Base-by-base conservation (phyloP, 345 rosid genomes). In the Lepidium didymum region DNA sequence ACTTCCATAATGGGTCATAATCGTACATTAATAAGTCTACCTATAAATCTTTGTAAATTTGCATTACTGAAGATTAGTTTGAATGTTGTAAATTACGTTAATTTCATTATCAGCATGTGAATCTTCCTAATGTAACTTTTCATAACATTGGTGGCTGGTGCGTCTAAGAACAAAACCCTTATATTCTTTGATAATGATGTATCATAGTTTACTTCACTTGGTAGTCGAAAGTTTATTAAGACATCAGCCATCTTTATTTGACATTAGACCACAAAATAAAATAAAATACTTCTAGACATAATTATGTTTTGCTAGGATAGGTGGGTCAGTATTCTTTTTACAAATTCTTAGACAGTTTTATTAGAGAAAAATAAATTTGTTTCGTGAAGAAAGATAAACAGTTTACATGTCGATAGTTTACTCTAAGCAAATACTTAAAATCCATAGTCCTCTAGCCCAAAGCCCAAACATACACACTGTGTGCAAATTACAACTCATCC, bases 21-120 rank as follows among this genome's bases (percentile, higher is more conserved):
- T 73, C 76, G 31, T 33, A 51, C 35, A 45, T 16, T 29, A 54
- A 2, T 19, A 1, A 19, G 71, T 67, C 36, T 40, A 56, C 10
- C 8, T 45, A 38, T 37, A 56, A 71, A 72, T 72, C n/a, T 64
- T 56, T 65, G 71, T 72, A 72, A 47, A 64, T 40, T 38, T 64
- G 53, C 71, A 72, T 40, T 64, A 44, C 29, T n/a, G 9, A 25
- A 45, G 45, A 56, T 21, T 64, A 37, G 33, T 29, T 64, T 37
- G 57, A 40, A 47, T 49, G 54, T 73, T 46, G 29, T 46, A 57
- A 47, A 49, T 66, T 60, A 73, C 71, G 59, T 47, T 56, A 72
- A 31, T 14, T 72, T 72, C 76, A 49, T 49, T 73, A 40, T 65
- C 71, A 64, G 35, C 76, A 64, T 37, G 65, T 63, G 50, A 27